These are phyloP conservation scores for Cymbopogon citratus DNA, from an alignment of 176 grass and related monocot genomes.

Conservation along the genomic window DNA sequence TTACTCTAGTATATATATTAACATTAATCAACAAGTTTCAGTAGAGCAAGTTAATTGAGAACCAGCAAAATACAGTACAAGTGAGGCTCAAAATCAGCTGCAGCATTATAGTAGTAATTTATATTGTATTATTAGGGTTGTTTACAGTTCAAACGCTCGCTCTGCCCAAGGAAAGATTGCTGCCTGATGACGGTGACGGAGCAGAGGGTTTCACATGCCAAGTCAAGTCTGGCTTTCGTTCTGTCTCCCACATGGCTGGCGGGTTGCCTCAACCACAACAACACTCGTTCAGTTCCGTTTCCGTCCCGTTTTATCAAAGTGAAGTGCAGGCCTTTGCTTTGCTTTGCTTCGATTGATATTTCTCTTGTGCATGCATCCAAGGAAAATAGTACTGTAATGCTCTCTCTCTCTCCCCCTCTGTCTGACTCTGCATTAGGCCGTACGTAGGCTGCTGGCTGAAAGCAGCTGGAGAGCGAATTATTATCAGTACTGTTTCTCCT, in stretches of 20 bases:
- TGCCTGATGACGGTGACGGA: background rate
- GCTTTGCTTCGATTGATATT: too few relatives aligned
- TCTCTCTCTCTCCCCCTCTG: too few relatives aligned
- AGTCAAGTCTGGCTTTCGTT: background rate
- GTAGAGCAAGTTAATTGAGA: background rate
- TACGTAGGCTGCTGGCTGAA: background rate
- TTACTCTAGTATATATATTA: background rate
- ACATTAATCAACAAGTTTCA: background rate
- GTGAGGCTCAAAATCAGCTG: background rate
- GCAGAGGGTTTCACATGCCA: slow-evolving; percentile 15
- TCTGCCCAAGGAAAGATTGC: background rate
- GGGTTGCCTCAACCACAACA: background rate
- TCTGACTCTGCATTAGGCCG: background rate
- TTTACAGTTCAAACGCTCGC: background rate
- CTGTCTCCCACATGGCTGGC: slow-evolving; percentile 31
- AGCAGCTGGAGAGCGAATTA: background rate
- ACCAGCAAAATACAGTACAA: background rate
- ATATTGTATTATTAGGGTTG: too few relatives aligned
- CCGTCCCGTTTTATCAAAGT: background rate
- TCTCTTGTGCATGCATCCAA: background rate
- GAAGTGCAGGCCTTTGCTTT: background rate
- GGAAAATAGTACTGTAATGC: background rate
- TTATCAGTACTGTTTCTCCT: background rate
- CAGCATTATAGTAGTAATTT: too few relatives aligned
- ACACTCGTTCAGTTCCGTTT: background rate